Base-by-base conservation (phyloP, 441 rosid genomes). In the Erysimum cheiri region DNA sequence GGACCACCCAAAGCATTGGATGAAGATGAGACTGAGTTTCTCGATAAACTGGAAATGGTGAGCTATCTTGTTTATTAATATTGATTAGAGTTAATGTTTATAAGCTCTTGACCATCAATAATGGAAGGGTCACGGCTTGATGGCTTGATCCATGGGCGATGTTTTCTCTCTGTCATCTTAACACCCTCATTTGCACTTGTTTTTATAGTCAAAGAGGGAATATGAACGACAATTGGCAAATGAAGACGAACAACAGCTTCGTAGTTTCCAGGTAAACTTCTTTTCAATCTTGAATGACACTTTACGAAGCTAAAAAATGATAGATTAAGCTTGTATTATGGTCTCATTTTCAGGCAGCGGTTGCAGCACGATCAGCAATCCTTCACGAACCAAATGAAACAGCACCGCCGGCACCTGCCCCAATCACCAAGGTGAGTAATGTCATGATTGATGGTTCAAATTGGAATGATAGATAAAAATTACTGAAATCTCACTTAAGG, bases 1-100 rank as follows among this genome's bases (percentile, higher is more conserved):
- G 97, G 96, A 70, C 97, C 96, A 24, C 98, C 98, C 5, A 92
- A 95, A 83, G 93, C 99, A 69, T 74, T 95, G 77, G 99, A 92
- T 79, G 96, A 92, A 67, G 98, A 95, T 24, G 98, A 92, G 80
- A 92, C 96, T 2, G 98, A 95, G 85, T 92, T 92, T 83, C 98
- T 95, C 14, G 96, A 95, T 46, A 87, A 82, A 11, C 69, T 81
- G 70, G 97, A 90, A 75, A 85, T 39, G 93, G 98, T 94, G 80
- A 85, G 89, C 28, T 26, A n/a, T 8, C 49, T 60, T 2, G 37
- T 28, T 8, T 13, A 24, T 7, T 60, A n/a, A 15, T 29, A 6
- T 44, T n/a, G 9, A 15, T 46, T 41, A 22, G 67, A 29, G 33
- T 52, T 48, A 8, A 17, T n/a, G 43, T 43, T 62, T 32, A 14